Evolutionary conservation across 1,139 yeast genomes (phyloP).

Genomic region (Magnusiomyces magnusii): DNA sequence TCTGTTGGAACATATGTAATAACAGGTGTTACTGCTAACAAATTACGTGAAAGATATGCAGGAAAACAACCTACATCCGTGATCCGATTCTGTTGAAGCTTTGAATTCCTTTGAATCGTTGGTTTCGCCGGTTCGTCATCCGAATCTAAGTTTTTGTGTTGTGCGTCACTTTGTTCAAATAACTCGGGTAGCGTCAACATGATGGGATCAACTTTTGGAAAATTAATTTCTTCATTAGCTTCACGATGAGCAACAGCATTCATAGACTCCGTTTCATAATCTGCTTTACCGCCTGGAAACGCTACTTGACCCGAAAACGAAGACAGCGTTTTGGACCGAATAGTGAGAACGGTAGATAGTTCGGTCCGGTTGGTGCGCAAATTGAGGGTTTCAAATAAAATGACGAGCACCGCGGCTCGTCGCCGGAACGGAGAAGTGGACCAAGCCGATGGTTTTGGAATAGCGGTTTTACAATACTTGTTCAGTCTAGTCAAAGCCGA

Average conservation of each 20-base stretch:
- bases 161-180: neutral
- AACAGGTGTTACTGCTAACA: constrained; percentile 76
- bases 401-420: constrained; percentile 67
- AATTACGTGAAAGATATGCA: constrained; percentile 67
- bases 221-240: constrained; percentile 79
- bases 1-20: constrained; percentile 45
- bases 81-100: too few species aligned
- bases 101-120: too few species aligned
- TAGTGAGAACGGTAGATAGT: constrained; percentile 66
- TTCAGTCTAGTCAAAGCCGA: constrained; percentile 15
- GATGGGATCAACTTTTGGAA: constrained; percentile 35
- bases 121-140: constrained; percentile 32
- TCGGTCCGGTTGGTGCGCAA: constrained; percentile 46
- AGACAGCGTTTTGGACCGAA: constrained; percentile 58
- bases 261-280: constrained; percentile 46
- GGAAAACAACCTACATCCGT: constrained; percentile 59
- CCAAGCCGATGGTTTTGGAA: constrained; percentile 36
- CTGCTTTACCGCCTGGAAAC: constrained; percentile 63
- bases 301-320: constrained; percentile 85
- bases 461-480: constrained; percentile 1
- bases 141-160: neutral
- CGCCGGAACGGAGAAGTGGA: constrained; percentile 50
- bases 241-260: constrained; percentile 74
- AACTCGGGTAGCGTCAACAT: neutral
- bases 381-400: constrained; percentile 48